Percentiles rank a stretch among this genome's conserved stretches.
phyloP scores from a whole-genome alignment of 2,329 filamentous ascomycete genomes.

The Fusarium sp. region DNA sequence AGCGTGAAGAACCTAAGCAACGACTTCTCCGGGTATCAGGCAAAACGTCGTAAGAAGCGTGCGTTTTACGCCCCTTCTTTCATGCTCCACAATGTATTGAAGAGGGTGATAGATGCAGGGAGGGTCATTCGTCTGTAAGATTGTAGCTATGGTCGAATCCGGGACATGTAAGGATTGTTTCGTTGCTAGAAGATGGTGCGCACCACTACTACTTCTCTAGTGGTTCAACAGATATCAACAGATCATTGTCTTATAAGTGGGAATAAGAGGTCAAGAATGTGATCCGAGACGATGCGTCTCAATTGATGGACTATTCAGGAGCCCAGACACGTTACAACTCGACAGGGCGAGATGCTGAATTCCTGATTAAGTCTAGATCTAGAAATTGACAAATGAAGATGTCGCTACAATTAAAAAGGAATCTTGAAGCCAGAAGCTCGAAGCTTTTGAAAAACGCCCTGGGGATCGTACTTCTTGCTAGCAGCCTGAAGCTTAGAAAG shows the following conservation, averaged over 20 bases:
- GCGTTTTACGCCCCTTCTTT: neutral
- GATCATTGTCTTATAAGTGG: neutral
- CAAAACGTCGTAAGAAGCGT: neutral
- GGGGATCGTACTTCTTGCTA: slow-evolving; percentile 52
- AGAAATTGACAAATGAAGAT: neutral
- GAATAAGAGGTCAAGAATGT: neutral
- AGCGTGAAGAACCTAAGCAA: neutral
- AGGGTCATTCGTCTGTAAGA: neutral
- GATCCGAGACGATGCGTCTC: neutral
- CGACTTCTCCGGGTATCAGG: neutral
- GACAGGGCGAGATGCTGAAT: neutral
- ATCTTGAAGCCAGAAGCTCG: slow-evolving; percentile 50
- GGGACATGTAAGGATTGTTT: neutral
- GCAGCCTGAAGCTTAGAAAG: slow-evolving; percentile 48
- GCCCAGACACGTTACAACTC: neutral
- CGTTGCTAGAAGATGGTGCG: neutral
- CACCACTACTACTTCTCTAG: neutral
- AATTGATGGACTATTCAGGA: neutral
- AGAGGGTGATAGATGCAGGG: neutral
- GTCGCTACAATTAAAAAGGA: slow-evolving; percentile 20
- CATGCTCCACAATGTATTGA: neutral
- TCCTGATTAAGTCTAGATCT: neutral
- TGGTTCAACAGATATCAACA: neutral
- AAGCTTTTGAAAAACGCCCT: slow-evolving; percentile 52
- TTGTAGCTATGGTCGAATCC: neutral